These are phyloP conservation scores for Madurella mycetomatis DNA, from an alignment of 2,329 filamentous ascomycete genomes.

Conservation along the genomic window DNA sequence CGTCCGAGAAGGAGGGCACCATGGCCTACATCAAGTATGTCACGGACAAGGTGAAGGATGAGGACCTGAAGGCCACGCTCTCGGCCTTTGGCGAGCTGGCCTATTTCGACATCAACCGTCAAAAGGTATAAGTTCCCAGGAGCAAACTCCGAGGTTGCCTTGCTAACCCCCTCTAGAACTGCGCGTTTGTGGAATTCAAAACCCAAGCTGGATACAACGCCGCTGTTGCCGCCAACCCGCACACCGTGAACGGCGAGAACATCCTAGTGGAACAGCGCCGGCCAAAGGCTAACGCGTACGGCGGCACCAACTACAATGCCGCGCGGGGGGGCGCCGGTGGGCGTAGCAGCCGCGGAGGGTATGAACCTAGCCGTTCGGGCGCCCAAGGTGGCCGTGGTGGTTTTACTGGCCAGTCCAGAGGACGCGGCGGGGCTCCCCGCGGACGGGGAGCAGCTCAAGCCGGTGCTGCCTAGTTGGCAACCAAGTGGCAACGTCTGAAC, in stretches of 20 bases:
- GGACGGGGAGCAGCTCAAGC: conserved; percentile 55
- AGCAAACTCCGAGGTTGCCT: background rate
- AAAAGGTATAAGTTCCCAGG: conserved; percentile 61
- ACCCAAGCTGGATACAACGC: conserved; percentile 75
- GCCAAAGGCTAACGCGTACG: conserved; percentile 66
- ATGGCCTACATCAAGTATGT: conserved; percentile 96
- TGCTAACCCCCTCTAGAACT: conserved; percentile 61
- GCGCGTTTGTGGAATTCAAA: conserved; percentile 92
- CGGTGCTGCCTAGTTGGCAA: conserved; percentile 44
- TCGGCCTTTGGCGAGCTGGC: conserved; percentile 66
- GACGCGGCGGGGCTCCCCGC: conserved; percentile 58
- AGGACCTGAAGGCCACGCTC: conserved; percentile 66
- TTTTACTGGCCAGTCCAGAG: conserved; percentile 60
- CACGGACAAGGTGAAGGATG: conserved; percentile 76
- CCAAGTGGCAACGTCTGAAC: conserved; percentile 8
- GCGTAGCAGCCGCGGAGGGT: conserved; percentile 56
- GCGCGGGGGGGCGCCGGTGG: conserved; percentile 60
- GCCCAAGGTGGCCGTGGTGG: conserved; percentile 63
- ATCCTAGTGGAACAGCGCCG: conserved; percentile 88
- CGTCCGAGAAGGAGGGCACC: conserved; percentile 68
- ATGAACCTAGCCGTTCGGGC: conserved; percentile 54
- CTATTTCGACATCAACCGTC: conserved; percentile 73
- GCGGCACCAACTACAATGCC: conserved; percentile 61
- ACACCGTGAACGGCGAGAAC: conserved; percentile 74
- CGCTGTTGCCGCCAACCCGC: conserved; percentile 79